These are phyloP conservation scores for Sphaerulina vaccinii DNA, from an alignment of 2,329 filamentous ascomycete genomes.

Conservation along the genomic window DNA sequence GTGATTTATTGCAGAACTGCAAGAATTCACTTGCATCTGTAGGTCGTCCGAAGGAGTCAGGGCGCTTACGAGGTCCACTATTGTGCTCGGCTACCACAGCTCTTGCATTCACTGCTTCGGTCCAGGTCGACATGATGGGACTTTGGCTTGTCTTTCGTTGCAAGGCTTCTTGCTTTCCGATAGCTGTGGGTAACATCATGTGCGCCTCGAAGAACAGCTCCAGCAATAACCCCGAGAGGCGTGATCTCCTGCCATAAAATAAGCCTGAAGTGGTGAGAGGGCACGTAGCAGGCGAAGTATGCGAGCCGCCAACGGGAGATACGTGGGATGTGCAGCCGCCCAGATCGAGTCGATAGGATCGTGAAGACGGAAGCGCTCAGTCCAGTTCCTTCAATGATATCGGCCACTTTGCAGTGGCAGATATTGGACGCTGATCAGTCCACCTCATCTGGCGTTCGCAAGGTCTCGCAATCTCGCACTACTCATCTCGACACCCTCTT, in stretches of 20 bases:
- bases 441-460: constrained; percentile 16
- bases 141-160: background rate
- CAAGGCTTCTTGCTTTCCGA: background rate
- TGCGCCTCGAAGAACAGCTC: too few species aligned
- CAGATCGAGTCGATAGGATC: too few species aligned
- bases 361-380: too few species aligned
- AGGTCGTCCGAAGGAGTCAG: too few species aligned
- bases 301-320: too few species aligned
- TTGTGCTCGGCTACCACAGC: background rate
- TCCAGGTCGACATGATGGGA: background rate
- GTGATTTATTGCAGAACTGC: background rate
- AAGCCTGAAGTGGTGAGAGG: too few species aligned
- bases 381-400: background rate
- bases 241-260: too few species aligned
- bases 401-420: background rate
- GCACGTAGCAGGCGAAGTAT: too few species aligned
- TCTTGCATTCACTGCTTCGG: background rate
- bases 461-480: constrained; percentile 43
- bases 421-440: background rate
- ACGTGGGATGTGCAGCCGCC: too few species aligned
- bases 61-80: too few species aligned
- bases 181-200: background rate
- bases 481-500: constrained; percentile 46
- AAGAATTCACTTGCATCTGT: background rate
- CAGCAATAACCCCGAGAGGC: too few species aligned